Conservation (phyloP, 345 rosid species). For the Geranium brycei region DNA sequence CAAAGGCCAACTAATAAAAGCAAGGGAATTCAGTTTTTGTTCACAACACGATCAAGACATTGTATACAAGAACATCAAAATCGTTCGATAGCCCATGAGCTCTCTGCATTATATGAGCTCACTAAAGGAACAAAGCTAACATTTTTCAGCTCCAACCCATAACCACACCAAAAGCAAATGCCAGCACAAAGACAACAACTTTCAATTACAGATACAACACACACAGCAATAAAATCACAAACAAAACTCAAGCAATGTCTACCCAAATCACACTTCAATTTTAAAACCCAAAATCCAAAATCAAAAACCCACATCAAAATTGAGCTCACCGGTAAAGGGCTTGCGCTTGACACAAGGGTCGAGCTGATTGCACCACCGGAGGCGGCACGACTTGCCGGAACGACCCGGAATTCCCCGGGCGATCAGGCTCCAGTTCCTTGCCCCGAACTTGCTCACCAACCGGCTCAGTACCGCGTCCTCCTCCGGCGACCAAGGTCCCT, state of each 20-base stretch:
- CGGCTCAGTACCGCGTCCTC: not conserved
- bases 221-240: not conserved
- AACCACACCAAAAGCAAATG: not conserved
- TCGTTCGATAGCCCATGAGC: no score
- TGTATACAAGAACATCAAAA: not conserved
- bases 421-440: not conserved
- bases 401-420: slow-evolving; percentile 34
- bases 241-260: not conserved
- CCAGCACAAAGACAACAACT: not conserved
- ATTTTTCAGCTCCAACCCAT: not conserved
- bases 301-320: not conserved
- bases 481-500: not conserved
- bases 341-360: slow-evolving; percentile 72
- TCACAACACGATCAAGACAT: not conserved
- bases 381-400: slow-evolving; percentile 75
- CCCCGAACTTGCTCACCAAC: not conserved
- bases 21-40: not conserved
- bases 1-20: not conserved
- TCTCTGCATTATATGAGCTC: not conserved
- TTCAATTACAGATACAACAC: not conserved
- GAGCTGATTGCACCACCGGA: slow-evolving; percentile 83
- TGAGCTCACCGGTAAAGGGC: slow-evolving; percentile 51
- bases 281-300: not conserved
- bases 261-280: not conserved
- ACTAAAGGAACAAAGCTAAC: not conserved